phyloP scores from a whole-genome alignment of 306 rosid species.

The Ochetophila trinervis region DNA sequence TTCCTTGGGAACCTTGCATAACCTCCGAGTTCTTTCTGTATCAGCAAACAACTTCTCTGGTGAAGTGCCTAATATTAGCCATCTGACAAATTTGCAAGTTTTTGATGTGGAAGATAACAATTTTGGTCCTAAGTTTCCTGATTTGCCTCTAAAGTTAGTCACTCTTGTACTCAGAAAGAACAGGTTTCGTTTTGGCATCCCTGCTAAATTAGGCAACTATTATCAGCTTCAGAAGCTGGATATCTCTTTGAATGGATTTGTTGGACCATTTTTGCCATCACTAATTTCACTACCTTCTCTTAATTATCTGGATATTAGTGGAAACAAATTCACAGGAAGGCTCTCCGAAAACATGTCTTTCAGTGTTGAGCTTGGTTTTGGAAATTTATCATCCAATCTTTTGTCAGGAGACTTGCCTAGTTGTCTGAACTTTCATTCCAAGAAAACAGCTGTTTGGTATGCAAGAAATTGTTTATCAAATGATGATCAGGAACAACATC shows the following conservation, averaged over 20 bases:
- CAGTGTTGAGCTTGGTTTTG: conserved; percentile 61
- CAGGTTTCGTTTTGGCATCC: conserved; percentile 53
- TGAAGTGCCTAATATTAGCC: conserved; percentile 56
- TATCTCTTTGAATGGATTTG: conserved; percentile 66
- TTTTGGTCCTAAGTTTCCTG: conserved; percentile 80
- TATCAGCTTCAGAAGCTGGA: conserved; percentile 77
- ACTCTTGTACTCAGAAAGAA: conserved; percentile 71
- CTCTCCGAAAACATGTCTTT: conserved; percentile 59
- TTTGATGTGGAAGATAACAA: conserved; percentile 60
- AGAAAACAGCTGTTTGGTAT: conserved; percentile 37
- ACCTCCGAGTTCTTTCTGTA: conserved; percentile 61
- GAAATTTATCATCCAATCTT: conserved; percentile 73
- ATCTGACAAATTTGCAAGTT: conserved; percentile 55
- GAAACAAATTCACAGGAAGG: conserved; percentile 73
- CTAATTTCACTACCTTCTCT: conserved; percentile 68
- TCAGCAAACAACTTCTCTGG: conserved; percentile 67
- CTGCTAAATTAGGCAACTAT: conserved; percentile 42
- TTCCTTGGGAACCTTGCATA: conserved; percentile 45
- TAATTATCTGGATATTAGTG: conserved; percentile 62
- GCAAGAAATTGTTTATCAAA: conserved; percentile 61
- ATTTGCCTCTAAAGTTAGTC: conserved; percentile 51
- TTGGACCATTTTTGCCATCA: conserved; percentile 67
- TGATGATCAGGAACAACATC: conserved; percentile 48
- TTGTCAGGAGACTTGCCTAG: conserved; percentile 72
- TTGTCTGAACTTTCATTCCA: conserved; percentile 44